Evolutionary conservation across 352 stramenopile species (phyloP).

Genomic region (Pythium angustatum): DNA sequence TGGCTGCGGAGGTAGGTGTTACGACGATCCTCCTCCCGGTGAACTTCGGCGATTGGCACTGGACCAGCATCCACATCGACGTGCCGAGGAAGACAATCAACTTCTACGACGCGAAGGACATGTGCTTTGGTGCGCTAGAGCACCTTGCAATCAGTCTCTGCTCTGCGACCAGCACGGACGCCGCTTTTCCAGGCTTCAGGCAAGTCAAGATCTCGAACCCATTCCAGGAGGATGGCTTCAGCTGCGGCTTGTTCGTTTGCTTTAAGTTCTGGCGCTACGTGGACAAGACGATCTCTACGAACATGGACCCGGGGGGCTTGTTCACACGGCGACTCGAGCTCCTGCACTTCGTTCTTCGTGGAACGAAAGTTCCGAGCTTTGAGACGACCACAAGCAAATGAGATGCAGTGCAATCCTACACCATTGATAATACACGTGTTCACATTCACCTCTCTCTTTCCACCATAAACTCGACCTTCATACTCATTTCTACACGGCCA

Average conservation of each 20-base stretch:
- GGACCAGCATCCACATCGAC: neutral
- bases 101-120: conserved; percentile 8
- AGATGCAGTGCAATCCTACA: neutral
- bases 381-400: neutral
- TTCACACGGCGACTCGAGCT: neutral
- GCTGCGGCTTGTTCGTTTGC: conserved; percentile 10
- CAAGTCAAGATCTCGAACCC: neutral
- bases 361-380: neutral
- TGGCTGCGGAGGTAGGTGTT: neutral
- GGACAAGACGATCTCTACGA: neutral
- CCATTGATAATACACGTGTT: neutral
- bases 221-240: conserved; percentile 2
- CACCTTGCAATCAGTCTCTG: neutral
- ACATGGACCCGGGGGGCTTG: neutral
- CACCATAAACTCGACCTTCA: neutral
- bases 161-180: neutral
- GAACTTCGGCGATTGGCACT: conserved; percentile 7
- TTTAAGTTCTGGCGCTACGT: conserved; percentile 2
- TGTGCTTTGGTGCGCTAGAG: neutral
- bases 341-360: neutral
- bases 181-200: neutral
- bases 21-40: neutral
- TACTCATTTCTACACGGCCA: neutral
- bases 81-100: neutral
- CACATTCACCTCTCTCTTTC: neutral